phyloP scores from a whole-genome alignment of 2,329 filamentous ascomycete genomes.

The Sporothrix euskadiensis region DNA sequence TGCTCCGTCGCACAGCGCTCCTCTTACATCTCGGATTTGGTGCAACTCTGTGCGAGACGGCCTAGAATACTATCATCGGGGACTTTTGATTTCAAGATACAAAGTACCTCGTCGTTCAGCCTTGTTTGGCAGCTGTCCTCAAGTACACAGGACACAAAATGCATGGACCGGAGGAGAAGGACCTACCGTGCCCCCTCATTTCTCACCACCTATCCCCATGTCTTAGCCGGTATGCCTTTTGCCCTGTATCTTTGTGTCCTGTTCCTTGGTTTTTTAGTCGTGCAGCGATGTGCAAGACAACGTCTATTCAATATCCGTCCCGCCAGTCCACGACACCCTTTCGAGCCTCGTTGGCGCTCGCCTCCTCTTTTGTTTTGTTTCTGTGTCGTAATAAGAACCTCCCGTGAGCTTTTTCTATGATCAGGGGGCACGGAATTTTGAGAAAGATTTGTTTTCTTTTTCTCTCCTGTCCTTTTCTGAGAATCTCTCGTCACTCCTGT shows the following conservation, averaged over 20 bases:
- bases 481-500: neutral
- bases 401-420: neutral
- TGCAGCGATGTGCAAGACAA: constrained; percentile 5
- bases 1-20: neutral
- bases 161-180: neutral
- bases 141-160: too few relatives aligned
- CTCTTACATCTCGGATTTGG: neutral
- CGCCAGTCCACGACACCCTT: neutral
- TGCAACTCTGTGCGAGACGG: neutral
- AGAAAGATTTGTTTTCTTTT: too few relatives aligned
- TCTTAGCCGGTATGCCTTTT: neutral
- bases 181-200: neutral
- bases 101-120: neutral
- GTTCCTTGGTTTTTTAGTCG: neutral
- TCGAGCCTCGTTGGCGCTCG: neutral
- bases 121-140: neutral
- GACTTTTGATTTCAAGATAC: neutral
- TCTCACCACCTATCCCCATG: neutral
- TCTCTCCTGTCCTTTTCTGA: neutral
- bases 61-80: neutral
- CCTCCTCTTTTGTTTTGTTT: neutral
- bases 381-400: neutral
- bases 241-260: neutral
- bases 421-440: neutral
- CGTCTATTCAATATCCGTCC: constrained; percentile 13